These are phyloP conservation scores for Flaveria sonorensis DNA, from an alignment of 129 eudicot species.

Conservation along the genomic window DNA sequence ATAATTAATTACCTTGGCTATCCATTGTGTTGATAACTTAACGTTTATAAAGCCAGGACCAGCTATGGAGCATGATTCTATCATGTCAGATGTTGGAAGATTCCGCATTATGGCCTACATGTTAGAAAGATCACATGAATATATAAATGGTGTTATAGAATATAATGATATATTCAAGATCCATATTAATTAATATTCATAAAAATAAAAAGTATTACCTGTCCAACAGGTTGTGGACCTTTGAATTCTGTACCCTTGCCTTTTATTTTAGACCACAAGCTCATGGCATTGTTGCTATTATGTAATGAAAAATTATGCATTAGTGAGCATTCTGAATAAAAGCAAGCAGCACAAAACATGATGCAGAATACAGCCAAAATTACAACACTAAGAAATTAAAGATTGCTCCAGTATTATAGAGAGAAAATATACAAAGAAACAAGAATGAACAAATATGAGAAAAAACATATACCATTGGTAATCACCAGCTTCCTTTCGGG, in stretches of 20 bases:
- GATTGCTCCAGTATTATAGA: neutral
- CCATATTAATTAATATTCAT: neutral
- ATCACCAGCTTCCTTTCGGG: conserved; percentile 64
- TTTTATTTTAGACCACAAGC: conserved; percentile 63
- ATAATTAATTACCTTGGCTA: conserved; percentile 74
- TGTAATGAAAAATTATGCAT: conserved; percentile 21
- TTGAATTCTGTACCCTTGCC: conserved; percentile 59
- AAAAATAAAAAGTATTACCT: conserved; percentile 41
- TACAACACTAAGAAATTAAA: neutral
- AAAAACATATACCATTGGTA: conserved; percentile 74
- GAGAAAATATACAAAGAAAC: neutral
- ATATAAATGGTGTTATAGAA: conserved; percentile 16
- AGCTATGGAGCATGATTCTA: conserved; percentile 69
- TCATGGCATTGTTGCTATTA: conserved; percentile 92
- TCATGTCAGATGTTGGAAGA: conserved; percentile 75
- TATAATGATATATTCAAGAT: conserved; percentile 1
- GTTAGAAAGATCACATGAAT: conserved; percentile 15
- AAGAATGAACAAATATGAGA: neutral
- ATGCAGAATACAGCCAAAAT: conserved; percentile 15
- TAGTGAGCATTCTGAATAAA: conserved; percentile 4
- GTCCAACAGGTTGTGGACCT: conserved; percentile 76
- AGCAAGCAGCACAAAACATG: neutral
- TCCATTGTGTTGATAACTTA: conserved; percentile 68
- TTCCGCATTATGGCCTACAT: conserved; percentile 69
- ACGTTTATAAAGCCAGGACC: conserved; percentile 87